Evolutionary conservation across 106 monocot genomes (phyloP).

Genomic region (Phalaenopsis aphrodite): DNA sequence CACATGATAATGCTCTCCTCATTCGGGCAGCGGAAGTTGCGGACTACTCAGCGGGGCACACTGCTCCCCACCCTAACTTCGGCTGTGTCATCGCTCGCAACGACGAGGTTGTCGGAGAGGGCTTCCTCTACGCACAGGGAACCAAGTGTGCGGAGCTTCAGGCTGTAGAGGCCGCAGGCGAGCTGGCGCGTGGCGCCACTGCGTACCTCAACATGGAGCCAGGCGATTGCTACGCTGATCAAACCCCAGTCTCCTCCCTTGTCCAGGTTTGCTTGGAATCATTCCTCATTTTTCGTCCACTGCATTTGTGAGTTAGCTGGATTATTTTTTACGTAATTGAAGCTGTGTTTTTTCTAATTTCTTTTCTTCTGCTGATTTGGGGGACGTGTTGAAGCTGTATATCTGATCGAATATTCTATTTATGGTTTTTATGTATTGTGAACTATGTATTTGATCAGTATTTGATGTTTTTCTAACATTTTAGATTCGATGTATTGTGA

Average conservation of each 20-base stretch:
- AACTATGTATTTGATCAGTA: not conserved
- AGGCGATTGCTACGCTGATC: constrained; percentile 81
- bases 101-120: constrained; percentile 22
- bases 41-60: constrained; percentile 64
- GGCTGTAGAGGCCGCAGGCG: constrained; percentile 63
- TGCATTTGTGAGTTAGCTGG: not conserved
- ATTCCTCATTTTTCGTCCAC: not conserved
- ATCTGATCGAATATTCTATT: not conserved
- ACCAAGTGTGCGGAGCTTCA: constrained; percentile 92
- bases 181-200: constrained; percentile 53
- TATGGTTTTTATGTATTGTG: not conserved
- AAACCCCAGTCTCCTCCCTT: constrained; percentile 64
- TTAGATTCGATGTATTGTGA: not conserved
- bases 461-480: not conserved
- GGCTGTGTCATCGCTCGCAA: constrained; percentile 62
- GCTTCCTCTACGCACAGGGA: constrained; percentile 91
- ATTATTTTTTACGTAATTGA: not conserved
- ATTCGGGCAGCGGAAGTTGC: constrained; percentile 62
- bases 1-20: constrained; percentile 34
- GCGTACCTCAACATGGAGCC: constrained; percentile 92
- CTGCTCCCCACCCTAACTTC: constrained; percentile 92
- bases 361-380: not conserved
- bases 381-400: not conserved
- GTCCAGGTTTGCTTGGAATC: constrained; percentile 38
- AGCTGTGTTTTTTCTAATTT: no score